These are phyloP conservation scores for Maudiozyma bulderi DNA, from an alignment of 805 yeast genomes.

Conservation along the genomic window DNA sequence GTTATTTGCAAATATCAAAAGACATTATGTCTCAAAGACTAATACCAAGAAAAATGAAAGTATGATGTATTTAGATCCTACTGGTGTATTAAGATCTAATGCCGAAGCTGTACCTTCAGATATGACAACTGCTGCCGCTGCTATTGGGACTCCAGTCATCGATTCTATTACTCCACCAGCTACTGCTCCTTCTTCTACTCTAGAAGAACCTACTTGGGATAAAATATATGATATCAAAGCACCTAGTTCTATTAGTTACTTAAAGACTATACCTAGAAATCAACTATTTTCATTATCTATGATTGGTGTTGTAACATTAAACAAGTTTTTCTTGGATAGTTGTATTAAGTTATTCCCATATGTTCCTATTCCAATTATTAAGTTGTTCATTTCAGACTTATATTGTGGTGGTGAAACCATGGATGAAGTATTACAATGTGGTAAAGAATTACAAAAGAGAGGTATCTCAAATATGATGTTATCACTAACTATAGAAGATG, in stretches of 20 bases:
- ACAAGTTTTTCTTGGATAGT: constrained; percentile 49
- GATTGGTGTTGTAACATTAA: constrained; percentile 61
- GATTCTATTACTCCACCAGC: not conserved
- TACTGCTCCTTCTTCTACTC: not conserved
- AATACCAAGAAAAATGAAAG: constrained; percentile 3
- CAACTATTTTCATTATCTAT: constrained; percentile 57
- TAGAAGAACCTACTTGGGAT: not conserved
- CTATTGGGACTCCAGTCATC: not conserved
- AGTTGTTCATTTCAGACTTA: constrained; percentile 63
- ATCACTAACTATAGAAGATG: constrained; percentile 87
- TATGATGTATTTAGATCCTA: not conserved
- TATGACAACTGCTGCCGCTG: not conserved
- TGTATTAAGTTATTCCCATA: constrained; percentile 63
- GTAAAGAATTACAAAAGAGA: constrained; percentile 51
- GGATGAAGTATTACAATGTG: constrained; percentile 61
- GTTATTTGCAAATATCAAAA: not conserved
- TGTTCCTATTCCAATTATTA: constrained; percentile 63
- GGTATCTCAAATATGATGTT: constrained; percentile 93
- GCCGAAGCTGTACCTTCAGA: not conserved
- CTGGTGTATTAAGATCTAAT: not conserved
- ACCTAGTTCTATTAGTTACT: constrained; percentile 29
- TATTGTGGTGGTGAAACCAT: constrained; percentile 87
- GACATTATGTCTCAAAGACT: constrained; percentile 5
- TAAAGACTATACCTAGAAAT: constrained; percentile 42
- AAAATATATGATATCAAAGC: not conserved